These are phyloP conservation scores for Kodamaea suecica DNA, from an alignment of 1,139 yeast genomes.

Conservation along the genomic window DNA sequence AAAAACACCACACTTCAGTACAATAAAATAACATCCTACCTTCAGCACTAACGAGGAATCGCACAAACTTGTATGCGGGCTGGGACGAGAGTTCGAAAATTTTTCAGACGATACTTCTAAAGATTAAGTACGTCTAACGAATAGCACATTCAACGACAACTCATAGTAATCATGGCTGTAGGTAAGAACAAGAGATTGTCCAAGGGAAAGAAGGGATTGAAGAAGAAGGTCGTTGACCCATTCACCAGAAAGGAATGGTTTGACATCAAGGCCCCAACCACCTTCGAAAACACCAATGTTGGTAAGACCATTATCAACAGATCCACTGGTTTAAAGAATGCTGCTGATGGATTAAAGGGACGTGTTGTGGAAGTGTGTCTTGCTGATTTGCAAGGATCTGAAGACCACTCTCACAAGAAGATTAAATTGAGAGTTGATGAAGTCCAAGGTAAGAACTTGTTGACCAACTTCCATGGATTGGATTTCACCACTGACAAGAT, in stretches of 20 bases:
- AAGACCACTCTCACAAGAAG: slow-evolving; percentile 53
- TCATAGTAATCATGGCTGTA: slow-evolving; percentile 51
- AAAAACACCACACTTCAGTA: too few species aligned
- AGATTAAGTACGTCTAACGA: too few species aligned
- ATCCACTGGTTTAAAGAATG: slow-evolving; percentile 51
- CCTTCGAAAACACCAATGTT: slow-evolving; percentile 50
- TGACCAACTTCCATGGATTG: slow-evolving; percentile 53
- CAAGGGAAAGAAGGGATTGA: slow-evolving; percentile 52
- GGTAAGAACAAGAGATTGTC: slow-evolving; percentile 55
- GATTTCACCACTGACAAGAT: slow-evolving; percentile 51
- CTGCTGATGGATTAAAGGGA: slow-evolving; percentile 53
- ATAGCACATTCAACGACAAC: too few species aligned
- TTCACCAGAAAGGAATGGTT: slow-evolving; percentile 54
- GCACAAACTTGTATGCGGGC: too few species aligned
- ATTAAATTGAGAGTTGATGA: slow-evolving; percentile 53
- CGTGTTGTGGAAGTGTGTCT: slow-evolving; percentile 50
- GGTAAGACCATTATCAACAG: slow-evolving; percentile 52
- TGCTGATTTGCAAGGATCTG: slow-evolving; percentile 53
- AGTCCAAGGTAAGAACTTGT: slow-evolving; percentile 53
- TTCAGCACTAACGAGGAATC: too few species aligned
- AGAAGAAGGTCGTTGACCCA: slow-evolving; percentile 52
- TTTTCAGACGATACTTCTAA: too few species aligned
- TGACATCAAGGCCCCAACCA: slow-evolving; percentile 52
- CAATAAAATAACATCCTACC: too few species aligned
- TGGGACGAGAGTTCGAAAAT: background rate